Conservation (phyloP, 768 basidiomycete species). For the Leucocoprinus leucothites region DNA sequence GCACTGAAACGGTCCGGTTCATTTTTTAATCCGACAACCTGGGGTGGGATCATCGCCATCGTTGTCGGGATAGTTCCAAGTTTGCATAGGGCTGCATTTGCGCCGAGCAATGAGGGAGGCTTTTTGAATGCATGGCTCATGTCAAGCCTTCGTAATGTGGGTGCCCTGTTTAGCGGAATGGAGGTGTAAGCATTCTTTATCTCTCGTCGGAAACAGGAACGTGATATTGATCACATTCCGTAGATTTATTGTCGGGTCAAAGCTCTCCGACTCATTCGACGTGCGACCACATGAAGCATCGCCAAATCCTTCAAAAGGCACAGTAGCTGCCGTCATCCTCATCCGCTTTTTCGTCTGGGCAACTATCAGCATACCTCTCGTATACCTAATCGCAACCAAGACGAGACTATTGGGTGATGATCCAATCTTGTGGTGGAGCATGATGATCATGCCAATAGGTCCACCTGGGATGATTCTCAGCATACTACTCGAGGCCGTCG, state of each 20-base stretch:
- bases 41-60: constrained; percentile 9
- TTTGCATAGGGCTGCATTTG: constrained; percentile 6
- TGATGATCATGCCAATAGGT: constrained; percentile 15
- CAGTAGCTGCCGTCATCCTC: constrained; percentile 2
- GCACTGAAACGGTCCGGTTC: neutral
- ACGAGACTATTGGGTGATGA: constrained; percentile 6
- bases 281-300: too few relatives aligned
- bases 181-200: constrained; percentile 5
- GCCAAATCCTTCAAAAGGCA: neutral
- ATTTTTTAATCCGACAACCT: constrained; percentile 8
- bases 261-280: constrained; percentile 11
- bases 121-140: constrained; percentile 11
- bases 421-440: constrained; percentile 11
- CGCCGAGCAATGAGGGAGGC: constrained; percentile 7
- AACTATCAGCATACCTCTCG: constrained; percentile 6
- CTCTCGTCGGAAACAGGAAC: neutral
- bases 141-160: constrained; percentile 10
- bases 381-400: constrained; percentile 8
- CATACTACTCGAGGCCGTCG: neutral
- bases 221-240: neutral
- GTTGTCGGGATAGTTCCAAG: constrained; percentile 3
- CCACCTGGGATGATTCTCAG: constrained; percentile 11
- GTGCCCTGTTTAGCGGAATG: constrained; percentile 9
- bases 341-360: constrained; percentile 9
- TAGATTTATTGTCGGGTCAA: constrained; percentile 13